Evolutionary conservation across 305 asterid species (phyloP).

Genomic region (Fraxinus sp.): DNA sequence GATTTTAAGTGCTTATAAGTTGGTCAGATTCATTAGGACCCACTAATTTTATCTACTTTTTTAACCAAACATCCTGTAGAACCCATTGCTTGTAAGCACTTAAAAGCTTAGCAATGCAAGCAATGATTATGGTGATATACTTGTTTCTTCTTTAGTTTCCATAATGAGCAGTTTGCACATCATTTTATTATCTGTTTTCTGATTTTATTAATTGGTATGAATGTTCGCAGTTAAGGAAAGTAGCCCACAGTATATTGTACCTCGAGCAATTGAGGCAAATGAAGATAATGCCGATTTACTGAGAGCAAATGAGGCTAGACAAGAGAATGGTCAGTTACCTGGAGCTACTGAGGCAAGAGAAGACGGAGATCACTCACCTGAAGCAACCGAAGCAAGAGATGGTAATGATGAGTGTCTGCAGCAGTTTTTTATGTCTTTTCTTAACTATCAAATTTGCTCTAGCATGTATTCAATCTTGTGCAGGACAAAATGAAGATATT

Average conservation of each 20-base stretch:
- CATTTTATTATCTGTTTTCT: constrained; percentile 11
- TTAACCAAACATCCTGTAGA: background rate
- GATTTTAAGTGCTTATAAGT: background rate
- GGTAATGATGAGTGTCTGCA: constrained; percentile 40
- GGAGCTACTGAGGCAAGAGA: constrained; percentile 38
- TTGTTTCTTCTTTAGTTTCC: background rate
- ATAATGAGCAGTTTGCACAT: background rate
- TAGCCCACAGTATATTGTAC: constrained; percentile 39
- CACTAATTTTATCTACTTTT: background rate
- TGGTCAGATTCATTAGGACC: background rate
- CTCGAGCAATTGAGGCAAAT: constrained; percentile 32
- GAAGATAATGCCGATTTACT: constrained; percentile 35
- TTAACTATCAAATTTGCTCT: constrained; percentile 10
- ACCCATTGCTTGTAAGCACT: background rate
- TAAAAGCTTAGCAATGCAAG: background rate
- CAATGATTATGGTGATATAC: background rate
- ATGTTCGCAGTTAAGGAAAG: constrained; percentile 58
- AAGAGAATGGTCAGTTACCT: constrained; percentile 43
- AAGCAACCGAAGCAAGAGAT: constrained; percentile 34
- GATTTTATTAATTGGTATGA: constrained; percentile 23
- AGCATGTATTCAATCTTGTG: constrained; percentile 27
- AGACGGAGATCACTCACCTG: constrained; percentile 27
- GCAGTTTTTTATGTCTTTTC: constrained; percentile 15
- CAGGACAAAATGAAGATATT: constrained; percentile 51
- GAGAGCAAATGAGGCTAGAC: constrained; percentile 34